Conservation (phyloP, 352 stramenopile species). For the Globisporangium middletonii region DNA sequence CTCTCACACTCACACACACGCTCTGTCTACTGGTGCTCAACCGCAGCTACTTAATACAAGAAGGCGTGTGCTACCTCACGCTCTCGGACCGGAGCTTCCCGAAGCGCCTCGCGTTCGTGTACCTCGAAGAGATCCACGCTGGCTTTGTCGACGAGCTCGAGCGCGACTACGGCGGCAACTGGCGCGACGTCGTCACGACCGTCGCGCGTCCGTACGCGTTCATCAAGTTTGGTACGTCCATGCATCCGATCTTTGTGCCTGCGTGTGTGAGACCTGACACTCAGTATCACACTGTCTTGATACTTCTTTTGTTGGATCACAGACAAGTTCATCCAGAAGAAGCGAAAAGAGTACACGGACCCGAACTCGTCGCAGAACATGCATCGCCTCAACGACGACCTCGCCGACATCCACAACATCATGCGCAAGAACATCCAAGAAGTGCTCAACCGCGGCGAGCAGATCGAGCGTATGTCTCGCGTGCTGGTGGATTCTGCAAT, state of each 20-base stretch:
- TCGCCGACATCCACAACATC: conserved; percentile 98
- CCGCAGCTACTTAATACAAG: conserved; percentile 94
- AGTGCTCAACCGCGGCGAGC: conserved; percentile 89
- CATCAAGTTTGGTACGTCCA: conserved; percentile 93
- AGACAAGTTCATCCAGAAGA: conserved; percentile 97
- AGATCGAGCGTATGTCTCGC: conserved; percentile 65
- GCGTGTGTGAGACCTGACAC: not conserved
- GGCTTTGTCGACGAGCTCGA: conserved; percentile 94
- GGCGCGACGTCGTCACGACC: conserved; percentile 91
- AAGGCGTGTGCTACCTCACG: conserved; percentile 96
- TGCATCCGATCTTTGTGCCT: not conserved
- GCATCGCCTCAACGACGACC: conserved; percentile 95
- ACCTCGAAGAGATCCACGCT: conserved; percentile 94
- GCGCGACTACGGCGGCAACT: conserved; percentile 88
- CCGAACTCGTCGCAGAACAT: conserved; percentile 94
- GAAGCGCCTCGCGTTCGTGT: conserved; percentile 97
- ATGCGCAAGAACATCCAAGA: conserved; percentile 98
- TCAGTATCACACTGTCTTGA: not conserved
- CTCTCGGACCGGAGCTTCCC: conserved; percentile 95
- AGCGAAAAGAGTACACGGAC: conserved; percentile 97
- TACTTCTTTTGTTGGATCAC: not conserved
- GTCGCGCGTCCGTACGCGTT: conserved; percentile 97
- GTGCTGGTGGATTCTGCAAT: too few relatives aligned
- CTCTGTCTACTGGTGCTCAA: not conserved
- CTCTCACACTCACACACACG: too few relatives aligned